phyloP scores from a whole-genome alignment of 163 green algal species.

The Scenedesmus sp. region DNA sequence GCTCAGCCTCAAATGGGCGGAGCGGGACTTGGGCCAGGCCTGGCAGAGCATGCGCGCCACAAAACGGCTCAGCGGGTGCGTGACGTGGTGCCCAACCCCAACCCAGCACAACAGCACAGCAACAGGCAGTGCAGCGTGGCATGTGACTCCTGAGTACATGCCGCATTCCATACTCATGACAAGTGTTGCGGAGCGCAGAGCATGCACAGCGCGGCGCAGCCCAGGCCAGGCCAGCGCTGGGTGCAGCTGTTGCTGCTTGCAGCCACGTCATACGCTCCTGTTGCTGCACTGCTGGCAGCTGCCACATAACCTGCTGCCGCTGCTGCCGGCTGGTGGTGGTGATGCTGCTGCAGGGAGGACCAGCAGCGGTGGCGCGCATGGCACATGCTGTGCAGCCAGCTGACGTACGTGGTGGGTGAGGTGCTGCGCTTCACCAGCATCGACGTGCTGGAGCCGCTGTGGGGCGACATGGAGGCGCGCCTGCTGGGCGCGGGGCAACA shows the following conservation, averaged over 20 bases:
- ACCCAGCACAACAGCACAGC: not conserved
- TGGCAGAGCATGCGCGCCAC: slow-evolving; percentile 54
- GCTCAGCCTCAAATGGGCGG: slow-evolving; percentile 82
- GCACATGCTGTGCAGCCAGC: slow-evolving; percentile 69
- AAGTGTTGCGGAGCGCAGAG: too few species aligned
- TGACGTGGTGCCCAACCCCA: not conserved
- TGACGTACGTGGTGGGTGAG: slow-evolving; percentile 82
- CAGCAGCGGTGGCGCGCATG: slow-evolving; percentile 58
- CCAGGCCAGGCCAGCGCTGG: too few species aligned
- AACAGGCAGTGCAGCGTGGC: too few species aligned
- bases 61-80: slow-evolving; percentile 43
- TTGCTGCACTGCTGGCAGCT: not conserved
- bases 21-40: slow-evolving; percentile 74
- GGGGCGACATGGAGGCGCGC: slow-evolving; percentile 69
- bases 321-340: not conserved
- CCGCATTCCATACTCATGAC: too few species aligned
- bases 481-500: slow-evolving; percentile 19
- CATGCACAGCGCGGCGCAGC: too few species aligned
- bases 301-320: not conserved
- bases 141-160: too few species aligned
- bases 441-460: slow-evolving; percentile 88
- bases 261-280: not conserved
- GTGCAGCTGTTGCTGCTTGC: not conserved
- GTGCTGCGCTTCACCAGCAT: slow-evolving; percentile 83
- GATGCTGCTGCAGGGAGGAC: slow-evolving; percentile 41